Base-by-base conservation (phyloP, 768 basidiomycete species). In the Paxillus rubicundulus region DNA sequence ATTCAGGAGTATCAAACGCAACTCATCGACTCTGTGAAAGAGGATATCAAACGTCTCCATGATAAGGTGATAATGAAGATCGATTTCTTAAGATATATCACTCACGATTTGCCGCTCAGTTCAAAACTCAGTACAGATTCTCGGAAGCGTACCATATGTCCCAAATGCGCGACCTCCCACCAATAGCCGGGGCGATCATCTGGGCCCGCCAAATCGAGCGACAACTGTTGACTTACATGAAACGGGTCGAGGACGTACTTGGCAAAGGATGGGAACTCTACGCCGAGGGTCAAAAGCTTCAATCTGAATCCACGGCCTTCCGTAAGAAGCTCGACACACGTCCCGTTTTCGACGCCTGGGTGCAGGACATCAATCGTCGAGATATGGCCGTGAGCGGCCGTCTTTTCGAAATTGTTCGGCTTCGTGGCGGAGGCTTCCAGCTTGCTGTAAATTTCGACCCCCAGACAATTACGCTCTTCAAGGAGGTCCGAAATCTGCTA, bases 171-270 rank as follows among this genome's bases (percentile, higher is more conserved):
- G 97, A 99, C 68, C 78, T 98, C 9, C 96, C 96, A 2, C 93
- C 95, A n/a, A 97, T 99, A 49, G 92, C 97, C 1, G 92, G 94
- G 24, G 92, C 97, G 16, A 97, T 98, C 69, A 92, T 96, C 61
- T 99, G 97, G 97, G 96, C 97, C 0, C 82, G 89, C n/a, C 97
- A 98, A 74, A 99, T 99, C 55, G 96, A 98, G 63, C 85, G 94
- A 4, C 97, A 99, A 65, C 83, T 99, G 2, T 78, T 88, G 52
- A 86, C 92, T 1, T 98, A 98, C 75, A 99, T 99, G 96, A 96
- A 95, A 69, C 89, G 96, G 14, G 96, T 98, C 46, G 97, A 98
- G 65, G 96, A 98, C 67, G 97, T 99, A 2, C 84, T 99, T 8
- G 90, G 96, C 5, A 96, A 93, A 70, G 96, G 93, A 7, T 99